phyloP scores from a whole-genome alignment of 2,329 filamentous ascomycete genomes.

The Xylaria sp. region DNA sequence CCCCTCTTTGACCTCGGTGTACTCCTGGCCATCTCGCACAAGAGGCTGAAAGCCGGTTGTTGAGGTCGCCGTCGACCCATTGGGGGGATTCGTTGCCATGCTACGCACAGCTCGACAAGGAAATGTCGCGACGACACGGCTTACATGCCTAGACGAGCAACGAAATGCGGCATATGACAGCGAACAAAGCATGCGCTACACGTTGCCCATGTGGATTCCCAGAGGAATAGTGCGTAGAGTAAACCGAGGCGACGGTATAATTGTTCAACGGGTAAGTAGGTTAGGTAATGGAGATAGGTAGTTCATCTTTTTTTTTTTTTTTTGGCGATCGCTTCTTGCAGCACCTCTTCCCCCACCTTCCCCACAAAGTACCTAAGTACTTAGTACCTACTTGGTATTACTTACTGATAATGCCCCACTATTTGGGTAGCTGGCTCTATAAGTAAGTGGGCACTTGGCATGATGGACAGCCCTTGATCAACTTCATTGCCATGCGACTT shows the following conservation, averaged over 20 bases:
- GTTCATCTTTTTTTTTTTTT: conserved; percentile 11
- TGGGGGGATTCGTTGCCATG: conserved; percentile 43
- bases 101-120: conserved; percentile 41
- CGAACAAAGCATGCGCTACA: conserved; percentile 18
- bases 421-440: not conserved
- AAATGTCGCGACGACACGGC: conserved; percentile 22
- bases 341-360: not conserved
- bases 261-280: not conserved
- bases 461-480: too few species aligned
- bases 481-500: not conserved
- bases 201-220: not conserved
- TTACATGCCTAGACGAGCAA: conserved; percentile 40
- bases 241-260: conserved; percentile 8
- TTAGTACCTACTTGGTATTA: too few species aligned
- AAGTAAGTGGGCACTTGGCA: not conserved
- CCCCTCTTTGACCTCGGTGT: conserved; percentile 65
- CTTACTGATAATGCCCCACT: too few species aligned
- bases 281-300: too few species aligned
- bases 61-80: conserved; percentile 32
- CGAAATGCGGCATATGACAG: conserved; percentile 8
- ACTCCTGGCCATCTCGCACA: conserved; percentile 60
- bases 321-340: not conserved
- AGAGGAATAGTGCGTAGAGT: not conserved
- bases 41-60: conserved; percentile 49
- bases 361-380: not conserved